phyloP scores from a whole-genome alignment of 1,284 basidiomycete genomes.

The Grifola frondosa region DNA sequence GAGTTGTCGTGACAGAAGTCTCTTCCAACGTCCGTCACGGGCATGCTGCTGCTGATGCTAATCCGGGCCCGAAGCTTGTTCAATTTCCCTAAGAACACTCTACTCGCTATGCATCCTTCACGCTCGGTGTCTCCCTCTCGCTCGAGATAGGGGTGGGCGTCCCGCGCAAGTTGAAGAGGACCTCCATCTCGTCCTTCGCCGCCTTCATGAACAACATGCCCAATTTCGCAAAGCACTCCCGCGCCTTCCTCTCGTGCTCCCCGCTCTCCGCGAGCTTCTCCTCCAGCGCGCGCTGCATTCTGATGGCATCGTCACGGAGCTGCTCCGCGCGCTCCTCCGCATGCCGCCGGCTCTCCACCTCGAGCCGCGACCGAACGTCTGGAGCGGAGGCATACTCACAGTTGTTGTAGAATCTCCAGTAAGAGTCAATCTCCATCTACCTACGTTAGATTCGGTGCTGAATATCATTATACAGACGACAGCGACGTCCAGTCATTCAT shows the following conservation, averaged over 20 bases:
- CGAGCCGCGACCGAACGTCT: slow-evolving; percentile 24
- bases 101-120: too few species aligned
- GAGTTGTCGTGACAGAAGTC: slow-evolving; percentile 37
- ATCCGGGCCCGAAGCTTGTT: slow-evolving; percentile 3
- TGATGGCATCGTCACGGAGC: slow-evolving; percentile 13
- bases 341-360: slow-evolving; percentile 39
- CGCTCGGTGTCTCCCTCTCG: too few species aligned
- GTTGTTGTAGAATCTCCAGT: slow-evolving; percentile 25
- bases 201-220: slow-evolving; percentile 23
- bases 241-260: slow-evolving; percentile 21
- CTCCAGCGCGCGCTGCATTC: slow-evolving; percentile 9
- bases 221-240: slow-evolving; percentile 23
- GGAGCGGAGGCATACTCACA: slow-evolving; percentile 16
- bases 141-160: too few species aligned
- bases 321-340: slow-evolving; percentile 37
- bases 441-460: neutral
- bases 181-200: slow-evolving; percentile 20
- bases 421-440: neutral
- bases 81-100: too few species aligned
- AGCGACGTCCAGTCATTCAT: slow-evolving; percentile 12
- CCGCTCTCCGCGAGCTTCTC: slow-evolving; percentile 8
- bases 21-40: slow-evolving; percentile 27
- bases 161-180: too few species aligned
- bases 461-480: slow-evolving; percentile 8
- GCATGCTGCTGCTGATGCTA: slow-evolving; percentile 17